Conservation (phyloP, 306 rosid genomes). For the Rosa persica region DNA sequence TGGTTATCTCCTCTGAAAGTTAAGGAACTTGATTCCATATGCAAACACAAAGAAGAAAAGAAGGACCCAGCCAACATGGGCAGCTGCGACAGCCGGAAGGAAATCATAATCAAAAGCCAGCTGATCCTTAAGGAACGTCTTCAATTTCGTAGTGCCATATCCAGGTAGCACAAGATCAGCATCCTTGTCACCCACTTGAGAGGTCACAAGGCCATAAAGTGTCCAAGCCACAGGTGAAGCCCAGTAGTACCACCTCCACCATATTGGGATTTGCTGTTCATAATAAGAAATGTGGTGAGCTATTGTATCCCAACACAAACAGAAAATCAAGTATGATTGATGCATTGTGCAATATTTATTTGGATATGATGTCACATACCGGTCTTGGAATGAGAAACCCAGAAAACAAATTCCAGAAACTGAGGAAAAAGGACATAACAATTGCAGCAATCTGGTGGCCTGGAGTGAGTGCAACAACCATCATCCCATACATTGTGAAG, state of each 20-base stretch:
- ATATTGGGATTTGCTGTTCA: slow-evolving; percentile 43
- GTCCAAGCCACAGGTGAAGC: slow-evolving; percentile 56
- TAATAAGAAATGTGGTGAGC: background rate
- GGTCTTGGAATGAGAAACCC: slow-evolving; percentile 45
- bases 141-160: slow-evolving; percentile 26
- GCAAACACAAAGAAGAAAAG: slow-evolving; percentile 57
- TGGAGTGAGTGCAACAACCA: slow-evolving; percentile 51
- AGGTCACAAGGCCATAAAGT: slow-evolving; percentile 38
- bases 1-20: slow-evolving; percentile 54
- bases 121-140: slow-evolving; percentile 34
- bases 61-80: slow-evolving; percentile 48
- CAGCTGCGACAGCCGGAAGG: slow-evolving; percentile 40
- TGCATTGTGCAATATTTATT: background rate
- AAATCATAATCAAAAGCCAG: slow-evolving; percentile 48
- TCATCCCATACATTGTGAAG: slow-evolving; percentile 53
- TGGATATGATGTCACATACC: slow-evolving; percentile 18
- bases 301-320: background rate
- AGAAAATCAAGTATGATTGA: background rate
- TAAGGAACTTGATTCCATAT: slow-evolving; percentile 62
- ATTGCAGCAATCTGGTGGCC: slow-evolving; percentile 46
- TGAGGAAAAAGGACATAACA: slow-evolving; percentile 39
- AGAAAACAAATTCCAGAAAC: slow-evolving; percentile 47
- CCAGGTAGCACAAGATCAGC: slow-evolving; percentile 32
- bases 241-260: slow-evolving; percentile 63
- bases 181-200: slow-evolving; percentile 43